Percentiles rank a stretch among this genome's conserved stretches.
These are phyloP conservation scores for Akanthomyces muscarius DNA, from an alignment of 2,329 filamentous ascomycete genomes.

Conservation along the genomic window DNA sequence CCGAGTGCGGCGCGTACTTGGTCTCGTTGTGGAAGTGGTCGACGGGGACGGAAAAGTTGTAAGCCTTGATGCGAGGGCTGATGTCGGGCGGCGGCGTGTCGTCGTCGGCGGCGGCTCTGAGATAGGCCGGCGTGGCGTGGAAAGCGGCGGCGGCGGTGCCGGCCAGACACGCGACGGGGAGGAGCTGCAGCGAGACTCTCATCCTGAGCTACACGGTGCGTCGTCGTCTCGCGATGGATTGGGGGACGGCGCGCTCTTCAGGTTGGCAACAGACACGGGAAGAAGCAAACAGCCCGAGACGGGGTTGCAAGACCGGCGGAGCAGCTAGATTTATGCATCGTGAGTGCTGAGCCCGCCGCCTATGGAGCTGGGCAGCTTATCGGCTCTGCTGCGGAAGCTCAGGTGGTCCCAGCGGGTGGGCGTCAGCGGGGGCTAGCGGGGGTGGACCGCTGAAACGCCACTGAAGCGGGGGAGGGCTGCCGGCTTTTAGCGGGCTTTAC, in stretches of 20 bases:
- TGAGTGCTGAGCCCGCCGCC: neutral
- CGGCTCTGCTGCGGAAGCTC: neutral
- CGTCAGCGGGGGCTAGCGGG: neutral
- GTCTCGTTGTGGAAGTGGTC: slow-evolving; percentile 84
- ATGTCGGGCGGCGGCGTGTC: neutral
- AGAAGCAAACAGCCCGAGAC: neutral
- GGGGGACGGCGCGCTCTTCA: neutral
- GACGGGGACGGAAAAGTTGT: slow-evolving; percentile 48
- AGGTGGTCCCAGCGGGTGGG: neutral
- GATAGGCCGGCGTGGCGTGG: neutral
- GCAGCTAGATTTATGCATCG: neutral
- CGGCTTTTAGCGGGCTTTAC: neutral
- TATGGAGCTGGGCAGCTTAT: neutral
- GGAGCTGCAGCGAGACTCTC: neutral
- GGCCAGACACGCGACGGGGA: slow-evolving; percentile 3
- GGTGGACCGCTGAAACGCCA: neutral
- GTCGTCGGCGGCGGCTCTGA: neutral
- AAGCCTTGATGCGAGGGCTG: slow-evolving; percentile 16
- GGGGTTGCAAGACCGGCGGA: neutral
- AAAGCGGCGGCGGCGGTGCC: slow-evolving; percentile 8
- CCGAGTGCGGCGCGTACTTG: slow-evolving; percentile 70
- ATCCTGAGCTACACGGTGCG: neutral
- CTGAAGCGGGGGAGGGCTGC: neutral
- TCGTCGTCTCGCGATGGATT: neutral
- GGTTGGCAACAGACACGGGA: neutral